Evolutionary conservation across 495 filamentous ascomycete species (phyloP).

Genomic region (Talaromyces nanjingensis): DNA sequence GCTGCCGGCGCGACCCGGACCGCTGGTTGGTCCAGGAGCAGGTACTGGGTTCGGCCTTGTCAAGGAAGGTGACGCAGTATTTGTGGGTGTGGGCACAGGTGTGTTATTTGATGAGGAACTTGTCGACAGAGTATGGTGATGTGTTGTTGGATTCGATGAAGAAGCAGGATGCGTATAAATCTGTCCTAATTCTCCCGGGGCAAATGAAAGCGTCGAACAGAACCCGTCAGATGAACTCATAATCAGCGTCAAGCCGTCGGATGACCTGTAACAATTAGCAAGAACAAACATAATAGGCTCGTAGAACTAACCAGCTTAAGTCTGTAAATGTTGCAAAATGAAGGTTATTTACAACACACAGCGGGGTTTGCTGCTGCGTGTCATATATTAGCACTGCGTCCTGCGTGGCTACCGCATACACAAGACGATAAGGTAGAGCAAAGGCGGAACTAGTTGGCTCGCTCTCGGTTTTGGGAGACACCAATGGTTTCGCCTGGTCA

Average conservation of each 20-base stretch:
- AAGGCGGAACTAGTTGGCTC: slow-evolving; percentile 61
- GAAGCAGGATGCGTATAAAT: slow-evolving; percentile 51
- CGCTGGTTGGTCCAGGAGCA: slow-evolving; percentile 20
- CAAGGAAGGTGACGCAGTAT: slow-evolving; percentile 51
- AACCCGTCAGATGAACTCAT: slow-evolving; percentile 98
- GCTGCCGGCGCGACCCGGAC: slow-evolving; percentile 61
- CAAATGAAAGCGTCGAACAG: slow-evolving; percentile 85
- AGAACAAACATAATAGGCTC: background rate
- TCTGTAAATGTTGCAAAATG: slow-evolving; percentile 98
- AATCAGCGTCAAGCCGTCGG: slow-evolving; percentile 81
- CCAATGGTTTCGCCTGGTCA: slow-evolving; percentile 34
- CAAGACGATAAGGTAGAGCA: slow-evolving; percentile 80
- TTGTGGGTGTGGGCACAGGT: slow-evolving; percentile 58
- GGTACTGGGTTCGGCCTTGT: slow-evolving; percentile 42
- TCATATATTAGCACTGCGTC: slow-evolving; percentile 96
- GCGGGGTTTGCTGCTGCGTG: slow-evolving; percentile 89
- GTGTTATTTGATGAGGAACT: slow-evolving; percentile 47
- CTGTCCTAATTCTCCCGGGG: slow-evolving; percentile 80
- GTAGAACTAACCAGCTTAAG: slow-evolving; percentile 70
- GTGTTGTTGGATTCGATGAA: slow-evolving; percentile 25
- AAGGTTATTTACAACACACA: slow-evolving; percentile 90
- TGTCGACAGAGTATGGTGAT: background rate
- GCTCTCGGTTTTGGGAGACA: slow-evolving; percentile 50
- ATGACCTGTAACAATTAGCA: slow-evolving; percentile 57
- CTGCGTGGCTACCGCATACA: slow-evolving; percentile 96